Evolutionary conservation across 2,329 filamentous ascomycete genomes (phyloP).

Genomic region (Teratosphaeria epicoccoides): DNA sequence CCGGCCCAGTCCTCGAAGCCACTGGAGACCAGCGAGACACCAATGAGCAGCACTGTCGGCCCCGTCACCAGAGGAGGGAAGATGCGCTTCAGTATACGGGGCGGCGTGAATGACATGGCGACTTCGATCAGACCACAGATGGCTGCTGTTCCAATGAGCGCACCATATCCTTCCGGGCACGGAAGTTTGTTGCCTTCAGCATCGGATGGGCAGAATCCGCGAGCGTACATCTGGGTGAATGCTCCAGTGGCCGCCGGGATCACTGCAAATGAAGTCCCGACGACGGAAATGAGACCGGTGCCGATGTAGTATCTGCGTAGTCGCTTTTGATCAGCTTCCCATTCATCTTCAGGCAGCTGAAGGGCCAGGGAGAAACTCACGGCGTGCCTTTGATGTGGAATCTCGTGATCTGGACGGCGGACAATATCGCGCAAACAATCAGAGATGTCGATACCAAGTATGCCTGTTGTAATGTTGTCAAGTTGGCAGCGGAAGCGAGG

Average conservation of each 20-base stretch:
- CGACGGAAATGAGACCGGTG: constrained; percentile 69
- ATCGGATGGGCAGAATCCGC: constrained; percentile 54
- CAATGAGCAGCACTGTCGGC: constrained; percentile 59
- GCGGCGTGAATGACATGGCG: constrained; percentile 62
- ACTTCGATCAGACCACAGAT: constrained; percentile 52
- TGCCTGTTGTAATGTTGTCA: constrained; percentile 51
- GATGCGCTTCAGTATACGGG: constrained; percentile 48
- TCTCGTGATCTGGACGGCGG: constrained; percentile 64
- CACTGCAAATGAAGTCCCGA: constrained; percentile 67
- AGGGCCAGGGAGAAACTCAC: neutral
- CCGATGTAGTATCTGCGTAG: constrained; percentile 54
- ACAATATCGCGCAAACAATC: constrained; percentile 68
- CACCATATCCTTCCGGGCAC: constrained; percentile 67
- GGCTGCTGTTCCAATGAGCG: constrained; percentile 55
- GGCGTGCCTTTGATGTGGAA: constrained; percentile 62
- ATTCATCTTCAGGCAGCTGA: neutral
- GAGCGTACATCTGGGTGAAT: constrained; percentile 66
- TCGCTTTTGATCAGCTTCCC: neutral
- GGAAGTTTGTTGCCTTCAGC: constrained; percentile 53
- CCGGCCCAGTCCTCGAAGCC: constrained; percentile 73
- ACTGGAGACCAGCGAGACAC: constrained; percentile 58
- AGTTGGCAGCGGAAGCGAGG: constrained; percentile 55
- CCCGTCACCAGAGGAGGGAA: constrained; percentile 70
- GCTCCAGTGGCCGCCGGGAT: constrained; percentile 64
- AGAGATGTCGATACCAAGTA: constrained; percentile 71